Percentiles rank a stretch among this genome's conserved stretches.
Evolutionary conservation across 2,329 filamentous ascomycete genomes (phyloP).

Genomic region (Botrytis galanthina): DNA sequence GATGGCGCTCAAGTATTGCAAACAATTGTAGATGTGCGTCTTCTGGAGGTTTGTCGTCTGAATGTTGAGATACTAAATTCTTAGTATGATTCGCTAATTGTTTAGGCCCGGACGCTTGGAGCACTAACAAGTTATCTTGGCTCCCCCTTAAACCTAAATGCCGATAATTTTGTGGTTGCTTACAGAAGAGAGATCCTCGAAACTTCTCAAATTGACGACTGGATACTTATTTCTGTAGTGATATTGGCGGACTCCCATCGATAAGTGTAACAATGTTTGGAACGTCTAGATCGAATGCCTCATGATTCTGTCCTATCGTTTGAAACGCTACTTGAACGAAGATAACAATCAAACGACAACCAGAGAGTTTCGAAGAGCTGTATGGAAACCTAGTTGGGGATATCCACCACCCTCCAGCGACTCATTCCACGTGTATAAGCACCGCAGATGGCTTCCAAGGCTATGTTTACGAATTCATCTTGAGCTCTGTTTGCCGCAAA

Average conservation of each 20-base stretch:
- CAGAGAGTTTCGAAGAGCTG: background rate
- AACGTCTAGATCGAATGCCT: background rate
- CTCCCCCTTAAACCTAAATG: background rate
- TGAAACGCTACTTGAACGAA: background rate
- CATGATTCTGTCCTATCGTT: background rate
- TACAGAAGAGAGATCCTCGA: background rate
- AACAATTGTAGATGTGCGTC: background rate
- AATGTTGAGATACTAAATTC: background rate
- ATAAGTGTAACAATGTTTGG: background rate
- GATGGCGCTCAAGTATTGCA: background rate
- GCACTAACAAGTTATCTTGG: background rate
- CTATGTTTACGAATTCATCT: background rate
- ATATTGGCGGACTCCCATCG: background rate
- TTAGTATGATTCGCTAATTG: constrained; percentile 13
- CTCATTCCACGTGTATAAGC: background rate
- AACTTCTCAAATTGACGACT: background rate
- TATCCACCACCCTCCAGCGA: background rate
- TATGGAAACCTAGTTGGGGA: background rate
- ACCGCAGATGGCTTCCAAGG: background rate
- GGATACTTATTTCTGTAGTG: background rate
- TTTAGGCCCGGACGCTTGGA: background rate
- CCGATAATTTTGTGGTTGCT: background rate
- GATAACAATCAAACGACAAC: background rate
- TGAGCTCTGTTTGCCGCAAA: background rate
- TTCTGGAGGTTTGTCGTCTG: background rate